Conservation (phyloP, 2,329 filamentous ascomycete genomes). For the Escovopsis sp. region DNA sequence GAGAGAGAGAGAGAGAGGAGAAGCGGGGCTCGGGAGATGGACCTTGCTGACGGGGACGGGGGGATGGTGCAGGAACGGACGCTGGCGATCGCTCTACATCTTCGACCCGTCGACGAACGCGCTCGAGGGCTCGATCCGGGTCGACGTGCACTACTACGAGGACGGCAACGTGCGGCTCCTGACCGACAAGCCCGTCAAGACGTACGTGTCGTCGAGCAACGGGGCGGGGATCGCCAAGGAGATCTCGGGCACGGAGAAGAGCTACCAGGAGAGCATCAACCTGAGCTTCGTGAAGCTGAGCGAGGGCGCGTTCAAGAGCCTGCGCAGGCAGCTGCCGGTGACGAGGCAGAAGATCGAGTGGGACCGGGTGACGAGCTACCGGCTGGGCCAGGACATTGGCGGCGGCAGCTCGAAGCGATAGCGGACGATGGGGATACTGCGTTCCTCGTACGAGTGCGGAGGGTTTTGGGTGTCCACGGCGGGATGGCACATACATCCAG, state of each 20-base stretch:
- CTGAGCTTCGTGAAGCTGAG: slow-evolving; percentile 75
- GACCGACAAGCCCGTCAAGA: slow-evolving; percentile 63
- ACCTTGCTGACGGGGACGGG: slow-evolving; percentile 7
- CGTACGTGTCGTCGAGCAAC: slow-evolving; percentile 45
- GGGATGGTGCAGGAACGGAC: slow-evolving; percentile 57
- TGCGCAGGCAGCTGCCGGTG: slow-evolving; percentile 85
- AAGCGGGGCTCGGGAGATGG: too few relatives aligned
- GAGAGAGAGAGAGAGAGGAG: too few relatives aligned
- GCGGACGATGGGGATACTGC: slow-evolving; percentile 3
- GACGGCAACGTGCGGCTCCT: slow-evolving; percentile 92
- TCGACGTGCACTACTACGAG: slow-evolving; percentile 98
- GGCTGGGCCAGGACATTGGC: slow-evolving; percentile 67
- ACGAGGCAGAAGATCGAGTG: slow-evolving; percentile 98
- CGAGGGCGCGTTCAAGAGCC: slow-evolving; percentile 87
- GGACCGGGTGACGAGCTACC: slow-evolving; percentile 94
- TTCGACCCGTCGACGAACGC: slow-evolving; percentile 53
- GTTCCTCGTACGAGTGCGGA: neutral
- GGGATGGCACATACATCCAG: too few relatives aligned
- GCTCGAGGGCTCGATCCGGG: slow-evolving; percentile 69
- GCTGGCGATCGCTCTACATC: slow-evolving; percentile 83
- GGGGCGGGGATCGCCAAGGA: slow-evolving; percentile 60
- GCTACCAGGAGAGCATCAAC: slow-evolving; percentile 94
- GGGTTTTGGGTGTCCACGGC: neutral
- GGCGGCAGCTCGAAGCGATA: slow-evolving; percentile 47
- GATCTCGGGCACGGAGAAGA: slow-evolving; percentile 69